Evolutionary conservation across 164 flowering plant genomes (phyloP), one percentile per base, ranked within the genome.

Genomic region (Stephania yunnanensis): DNA sequence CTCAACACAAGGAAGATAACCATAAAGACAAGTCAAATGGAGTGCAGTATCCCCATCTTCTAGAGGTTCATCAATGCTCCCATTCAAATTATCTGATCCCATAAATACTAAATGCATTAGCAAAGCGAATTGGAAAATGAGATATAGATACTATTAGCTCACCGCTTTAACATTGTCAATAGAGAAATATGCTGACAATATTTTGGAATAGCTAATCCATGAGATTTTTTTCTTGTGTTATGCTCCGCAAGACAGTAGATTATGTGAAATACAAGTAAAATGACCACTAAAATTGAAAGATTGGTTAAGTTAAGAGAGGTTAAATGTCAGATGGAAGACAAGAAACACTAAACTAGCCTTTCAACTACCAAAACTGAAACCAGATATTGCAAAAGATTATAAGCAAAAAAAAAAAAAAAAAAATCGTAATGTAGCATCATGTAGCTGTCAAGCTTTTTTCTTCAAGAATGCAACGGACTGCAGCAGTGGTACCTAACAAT

Each of bases 31-130:
- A 11, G 92, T 68, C 72, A 95, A 84, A 80, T 95, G 99, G 81
- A 93, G 97, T 63, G 91, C 89, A 46, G 92, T 89, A 68, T 94
- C 95, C 15, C 95, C 94, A 86, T 93, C 97, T 83, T 93, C 97
- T 63, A 93, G 79, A 5, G 93, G 87, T 75, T 89, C 92, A 82
- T 95, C 85, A 74, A 95, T 85, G 74, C 85, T 86, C 19, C 90
- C 94, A 73, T 65, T 78, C 80, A 90, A 84, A 81, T 86, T 86
- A 83, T 95, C 97, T 93, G 82, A 36, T 61, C 25, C 20, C 20
- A 15, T 1, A 61, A 61, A n/a, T 7, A n/a, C 22, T 3, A 19
- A 2, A 61, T 61, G 8, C 3, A 61, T 61, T n/a, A 58, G 66
- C 6, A 5, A 61, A n/a, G 66, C 1, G 0, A 61, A n/a, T 20